Evolutionary conservation across 176 grass and related monocot species (phyloP).

Genomic region (Olyra latifolia): DNA sequence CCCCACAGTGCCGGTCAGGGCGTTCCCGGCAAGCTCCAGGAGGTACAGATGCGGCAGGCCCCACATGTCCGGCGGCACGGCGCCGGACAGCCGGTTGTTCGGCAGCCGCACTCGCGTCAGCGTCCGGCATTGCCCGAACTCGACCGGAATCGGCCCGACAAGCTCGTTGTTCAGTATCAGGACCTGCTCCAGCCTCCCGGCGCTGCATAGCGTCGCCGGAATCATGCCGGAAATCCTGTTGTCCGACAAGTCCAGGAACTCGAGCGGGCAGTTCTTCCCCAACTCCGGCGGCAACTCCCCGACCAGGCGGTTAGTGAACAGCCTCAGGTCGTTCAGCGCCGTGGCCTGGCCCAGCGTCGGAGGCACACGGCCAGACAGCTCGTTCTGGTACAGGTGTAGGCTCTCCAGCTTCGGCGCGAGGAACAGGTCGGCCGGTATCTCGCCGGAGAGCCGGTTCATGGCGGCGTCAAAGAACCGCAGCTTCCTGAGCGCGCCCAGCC

Average conservation of each 20-base stretch:
- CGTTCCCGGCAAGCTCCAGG: conserved; percentile 67
- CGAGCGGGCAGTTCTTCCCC: conserved; percentile 53
- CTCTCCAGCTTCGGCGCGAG: conserved; percentile 55
- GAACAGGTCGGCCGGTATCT: conserved; percentile 64
- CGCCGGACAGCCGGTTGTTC: conserved; percentile 64
- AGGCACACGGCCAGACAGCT: conserved; percentile 50
- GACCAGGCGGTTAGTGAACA: conserved; percentile 62
- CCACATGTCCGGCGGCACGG: conserved; percentile 59
- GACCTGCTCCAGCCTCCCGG: conserved; percentile 51
- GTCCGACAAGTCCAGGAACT: conserved; percentile 61
- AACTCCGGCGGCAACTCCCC: conserved; percentile 60
- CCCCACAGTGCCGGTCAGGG: conserved; percentile 52
- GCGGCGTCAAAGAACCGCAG: conserved; percentile 64
- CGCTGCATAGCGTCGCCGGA: conserved; percentile 52
- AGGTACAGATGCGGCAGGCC: conserved; percentile 62
- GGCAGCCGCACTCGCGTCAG: conserved; percentile 57
- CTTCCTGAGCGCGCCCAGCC: conserved; percentile 51
- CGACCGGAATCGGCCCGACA: conserved; percentile 45
- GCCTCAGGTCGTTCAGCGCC: conserved; percentile 47
- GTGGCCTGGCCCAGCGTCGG: conserved; percentile 30
- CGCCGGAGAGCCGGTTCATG: conserved; percentile 60
- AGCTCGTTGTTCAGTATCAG: conserved; percentile 72
- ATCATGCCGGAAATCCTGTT: conserved; percentile 65
- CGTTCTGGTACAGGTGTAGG: conserved; percentile 69
- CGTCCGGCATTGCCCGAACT: conserved; percentile 60